A percentile compares a stretch with the other conserved stretches of the same genome.
phyloP scores from a whole-genome alignment of 345 rosid species.

The Rhodamnia argentea region DNA sequence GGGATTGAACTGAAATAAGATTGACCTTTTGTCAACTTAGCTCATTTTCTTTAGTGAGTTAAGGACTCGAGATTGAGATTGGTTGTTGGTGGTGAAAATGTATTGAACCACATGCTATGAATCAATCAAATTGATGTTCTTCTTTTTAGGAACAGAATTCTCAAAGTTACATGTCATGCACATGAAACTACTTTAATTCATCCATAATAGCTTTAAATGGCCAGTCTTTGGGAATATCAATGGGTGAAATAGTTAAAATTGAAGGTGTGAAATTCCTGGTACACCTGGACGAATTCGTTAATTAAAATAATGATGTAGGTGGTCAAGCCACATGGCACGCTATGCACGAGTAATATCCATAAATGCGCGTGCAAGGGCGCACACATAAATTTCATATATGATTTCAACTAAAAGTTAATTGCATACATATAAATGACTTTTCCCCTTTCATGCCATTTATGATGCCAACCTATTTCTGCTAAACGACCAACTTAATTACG shows the following conservation, averaged over 20 bases:
- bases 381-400: background rate
- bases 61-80: no score
- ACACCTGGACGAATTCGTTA: background rate
- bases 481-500: background rate
- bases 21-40: no score
- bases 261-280: background rate
- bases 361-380: background rate
- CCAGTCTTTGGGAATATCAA: background rate
- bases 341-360: background rate
- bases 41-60: no score
- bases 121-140: background rate
- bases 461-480: background rate
- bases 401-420: background rate
- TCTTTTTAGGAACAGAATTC: background rate
- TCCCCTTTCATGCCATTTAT: background rate
- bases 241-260: background rate
- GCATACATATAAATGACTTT: background rate
- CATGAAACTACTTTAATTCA: background rate
- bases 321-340: background rate
- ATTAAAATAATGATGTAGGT: background rate
- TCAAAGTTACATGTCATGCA: background rate
- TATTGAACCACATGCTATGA: background rate
- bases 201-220: background rate
- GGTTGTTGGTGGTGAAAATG: background rate
- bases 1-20: background rate